phyloP scores from a whole-genome alignment of 2,329 filamentous ascomycete species.

The Colletotrichum chlorophyti region DNA sequence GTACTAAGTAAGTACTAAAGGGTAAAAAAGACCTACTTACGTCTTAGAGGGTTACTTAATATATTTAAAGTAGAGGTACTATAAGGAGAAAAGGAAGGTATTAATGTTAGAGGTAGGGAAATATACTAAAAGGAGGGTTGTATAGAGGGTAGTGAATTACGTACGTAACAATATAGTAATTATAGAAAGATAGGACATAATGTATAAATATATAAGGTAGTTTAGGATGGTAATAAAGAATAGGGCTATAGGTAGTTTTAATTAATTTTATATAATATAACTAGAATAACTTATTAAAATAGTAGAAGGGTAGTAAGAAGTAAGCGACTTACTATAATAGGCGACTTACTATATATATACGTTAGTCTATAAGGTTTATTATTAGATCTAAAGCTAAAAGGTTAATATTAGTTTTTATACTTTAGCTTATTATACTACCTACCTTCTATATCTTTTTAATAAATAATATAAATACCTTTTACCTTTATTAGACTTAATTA shows the following conservation, averaged over 20 bases:
- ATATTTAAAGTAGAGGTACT: background rate
- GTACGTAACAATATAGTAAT: background rate
- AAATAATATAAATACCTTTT: no score
- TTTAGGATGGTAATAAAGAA: background rate
- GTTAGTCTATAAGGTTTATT: no score
- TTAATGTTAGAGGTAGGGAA: background rate
- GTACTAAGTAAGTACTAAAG: background rate
- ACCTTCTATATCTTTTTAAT: background rate
- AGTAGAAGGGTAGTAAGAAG: background rate
- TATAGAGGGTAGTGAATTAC: background rate
- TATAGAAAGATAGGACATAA: background rate
- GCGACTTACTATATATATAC: background rate
- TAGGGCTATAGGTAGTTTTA: background rate
- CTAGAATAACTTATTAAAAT: constrained; percentile 1
- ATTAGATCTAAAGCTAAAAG: no score
- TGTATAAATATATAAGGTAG: background rate
- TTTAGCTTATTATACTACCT: background rate
- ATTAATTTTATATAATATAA: background rate
- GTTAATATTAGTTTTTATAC: no score
- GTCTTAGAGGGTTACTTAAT: background rate
- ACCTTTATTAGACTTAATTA: no score
- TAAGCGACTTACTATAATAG: background rate
- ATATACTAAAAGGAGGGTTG: background rate
- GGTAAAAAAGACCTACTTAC: background rate
- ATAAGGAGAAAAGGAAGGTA: background rate